Evolutionary conservation across 2,329 filamentous ascomycete species (phyloP), one percentile per base, ranked within the genome.

Genomic region (Zymoseptoria pseudotritici): DNA sequence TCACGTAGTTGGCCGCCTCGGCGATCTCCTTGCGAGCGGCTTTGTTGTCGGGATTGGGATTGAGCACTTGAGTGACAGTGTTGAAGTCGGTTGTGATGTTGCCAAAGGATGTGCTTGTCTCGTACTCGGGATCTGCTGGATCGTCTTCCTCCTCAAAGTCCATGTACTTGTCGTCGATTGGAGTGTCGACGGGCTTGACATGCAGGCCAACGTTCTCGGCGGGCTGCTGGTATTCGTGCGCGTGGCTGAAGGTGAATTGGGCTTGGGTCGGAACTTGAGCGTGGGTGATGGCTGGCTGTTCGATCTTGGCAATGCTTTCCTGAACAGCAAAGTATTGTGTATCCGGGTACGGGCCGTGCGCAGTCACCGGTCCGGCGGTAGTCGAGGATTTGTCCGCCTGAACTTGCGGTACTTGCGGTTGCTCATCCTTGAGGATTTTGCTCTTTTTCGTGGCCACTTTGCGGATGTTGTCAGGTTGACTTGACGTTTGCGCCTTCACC

Each of bases 1-100:
- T 84, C 13, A 96, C 89, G 62, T 86, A 81, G 6, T 80, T 71
- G 68, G 83, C 86, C 2, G 86, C 86, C 55, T 80, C 77, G 51
- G 88, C 86, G 50, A 97, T 80, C 76, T 97, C 91, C 46, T 84
- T 83, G 69, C 85, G 81, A 42, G 86, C 82, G 67, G 86, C 87
- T 62, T 83, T 80, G 24, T 86, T 90, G 36, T 46, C 36, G 63
- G 88, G 77, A 66, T 84, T 85, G n/a, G 65, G 65, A 36, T 69
- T 69, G 9, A 93, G 93, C 42, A 87, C 86, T 5, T 95, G 79
- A 19, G 52, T 53, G 54, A 96, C 77, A 21, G 83, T 81, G 4
- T 83, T 86, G 8, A 82, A 79, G 36, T 81, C 83, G 19, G 83
- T 82, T 26, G 85, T 88, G 52, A 89, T 89, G 67, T 89, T 88